Base-by-base conservation (phyloP, 2,329 filamentous ascomycete genomes). In the Lachnellula cervina region DNA sequence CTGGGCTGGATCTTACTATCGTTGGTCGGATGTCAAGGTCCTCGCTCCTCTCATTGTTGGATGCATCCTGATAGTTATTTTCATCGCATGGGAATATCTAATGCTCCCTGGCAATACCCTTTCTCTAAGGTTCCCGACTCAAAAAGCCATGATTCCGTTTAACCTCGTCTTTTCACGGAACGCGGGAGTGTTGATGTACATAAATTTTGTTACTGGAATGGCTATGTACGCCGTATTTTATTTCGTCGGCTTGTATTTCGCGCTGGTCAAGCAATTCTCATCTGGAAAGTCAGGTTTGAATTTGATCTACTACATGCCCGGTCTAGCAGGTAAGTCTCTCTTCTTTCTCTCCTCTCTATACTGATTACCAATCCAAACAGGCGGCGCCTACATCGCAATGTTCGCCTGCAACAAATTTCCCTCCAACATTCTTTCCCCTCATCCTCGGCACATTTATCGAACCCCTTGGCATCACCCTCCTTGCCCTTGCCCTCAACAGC, bases 211-310 rank as follows among this genome's bases (percentile, higher is more conserved):
- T 3, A 79, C 79, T 0, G 85, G 85, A 4, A 65, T 65, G 63
- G 76, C 71, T 0, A 69, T 76, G 60, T 78, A 77, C 66, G 73
- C 78, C 13, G 80, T 84, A 1, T 80, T 88, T 60, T 89, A 88
- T 68, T 89, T 88, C 62, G 81, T 86, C 61, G 82, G 81, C 16
- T 77, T 88, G 17, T 89, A 87, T 68, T 88, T 88, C 67, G 80
- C 81, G 2, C 71, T 86, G 16, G 84, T 87, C 0, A 72, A 82
- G 68, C 76, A 74, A 5, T 80, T 80, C 58, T 68, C 60, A 61
- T 28, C 74, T 72, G 77, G 76, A 23, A 65, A 79, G 49, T 76
- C 83, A 1, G 83, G 83, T 3, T 64, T 77, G 0, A 77, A 84
- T 56, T 72, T 89, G 11, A 70, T 88, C 1, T 87, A 80, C 66